phyloP scores from a whole-genome alignment of 805 yeast species.

The Spencermartinsiella europaea region DNA sequence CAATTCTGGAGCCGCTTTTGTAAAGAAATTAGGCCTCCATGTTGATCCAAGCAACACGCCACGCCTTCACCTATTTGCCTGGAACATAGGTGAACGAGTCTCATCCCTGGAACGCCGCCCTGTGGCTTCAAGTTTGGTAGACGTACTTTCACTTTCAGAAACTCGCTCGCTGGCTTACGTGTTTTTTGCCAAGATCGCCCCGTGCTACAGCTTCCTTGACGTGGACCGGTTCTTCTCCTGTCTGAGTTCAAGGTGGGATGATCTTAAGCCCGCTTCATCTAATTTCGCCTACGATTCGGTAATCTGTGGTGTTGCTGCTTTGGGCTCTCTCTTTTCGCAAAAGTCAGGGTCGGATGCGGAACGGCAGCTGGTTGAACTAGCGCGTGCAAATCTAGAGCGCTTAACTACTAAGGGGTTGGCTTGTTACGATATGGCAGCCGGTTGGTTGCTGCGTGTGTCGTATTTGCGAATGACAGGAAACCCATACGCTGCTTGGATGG shows the following conservation, averaged over 20 bases:
- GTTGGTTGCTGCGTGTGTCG: background rate
- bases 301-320: background rate
- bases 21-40: background rate
- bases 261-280: background rate
- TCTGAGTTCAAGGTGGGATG: background rate
- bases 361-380: background rate
- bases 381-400: background rate
- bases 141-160: background rate
- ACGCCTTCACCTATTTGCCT: background rate
- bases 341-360: background rate
- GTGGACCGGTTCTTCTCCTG: background rate
- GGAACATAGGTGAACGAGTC: conserved; percentile 3
- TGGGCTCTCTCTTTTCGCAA: background rate
- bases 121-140: too few relatives aligned
- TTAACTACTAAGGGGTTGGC: background rate
- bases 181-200: conserved; percentile 1
- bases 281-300: background rate
- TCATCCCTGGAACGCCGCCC: too few relatives aligned
- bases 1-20: conserved; percentile 2
- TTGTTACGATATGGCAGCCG: background rate
- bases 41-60: background rate
- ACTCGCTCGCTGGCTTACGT: background rate
- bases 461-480: conserved; percentile 1
- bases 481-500: conserved; percentile 1
- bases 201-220: background rate